Base-by-base conservation (phyloP, 2,329 filamentous ascomycete species). In the Parascedosporium putredinis region DNA sequence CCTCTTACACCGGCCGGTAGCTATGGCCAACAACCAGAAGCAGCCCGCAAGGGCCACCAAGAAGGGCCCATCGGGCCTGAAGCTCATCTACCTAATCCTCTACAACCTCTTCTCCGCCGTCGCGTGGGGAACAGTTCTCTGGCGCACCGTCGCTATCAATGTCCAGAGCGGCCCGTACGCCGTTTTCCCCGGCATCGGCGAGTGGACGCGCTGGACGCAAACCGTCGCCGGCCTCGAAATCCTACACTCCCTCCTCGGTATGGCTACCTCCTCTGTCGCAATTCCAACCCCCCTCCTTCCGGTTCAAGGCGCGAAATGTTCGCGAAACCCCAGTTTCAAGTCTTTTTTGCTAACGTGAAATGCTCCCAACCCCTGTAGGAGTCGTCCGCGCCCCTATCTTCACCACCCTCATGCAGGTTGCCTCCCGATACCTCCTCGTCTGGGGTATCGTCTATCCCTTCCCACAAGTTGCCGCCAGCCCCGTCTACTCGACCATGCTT, bases 351-450 rank as follows among this genome's bases (percentile, higher is more conserved):
- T 34, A 18, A 49, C 5, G 45, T 20, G 38, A 47, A 43, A 6
- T n/a, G 23, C 18, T 14, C 18, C 8, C 18, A 43, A 23, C 5
- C 16, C 9, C 20, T 29, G 23, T 49, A 90, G 87, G 88, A 51
- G 65, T 97, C 60, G 91, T 98, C 48, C 82, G 91, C 60, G 84
- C 91, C 1, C 89, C 91, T 2, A 66, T 96, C 59, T 58, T 84
- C 58, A 97, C 93, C 4, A 97, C 93, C 5, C 67, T 79, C 33
- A 89, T 95, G 82, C 93, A 98, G 68, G 90, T 97, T 54, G 78
- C 86, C 20, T 88, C 82, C 51, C 88, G 93, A 48, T 79, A 95
- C 59, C 78, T 95, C 55, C 83, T 97, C 56, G 86, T 96, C 57
- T 96, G 90, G 88, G 83, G 78, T 57, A 76, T 97, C 54, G 82